Conservation (phyloP, 2,329 filamentous ascomycete species). For the Exophiala bonariae region DNA sequence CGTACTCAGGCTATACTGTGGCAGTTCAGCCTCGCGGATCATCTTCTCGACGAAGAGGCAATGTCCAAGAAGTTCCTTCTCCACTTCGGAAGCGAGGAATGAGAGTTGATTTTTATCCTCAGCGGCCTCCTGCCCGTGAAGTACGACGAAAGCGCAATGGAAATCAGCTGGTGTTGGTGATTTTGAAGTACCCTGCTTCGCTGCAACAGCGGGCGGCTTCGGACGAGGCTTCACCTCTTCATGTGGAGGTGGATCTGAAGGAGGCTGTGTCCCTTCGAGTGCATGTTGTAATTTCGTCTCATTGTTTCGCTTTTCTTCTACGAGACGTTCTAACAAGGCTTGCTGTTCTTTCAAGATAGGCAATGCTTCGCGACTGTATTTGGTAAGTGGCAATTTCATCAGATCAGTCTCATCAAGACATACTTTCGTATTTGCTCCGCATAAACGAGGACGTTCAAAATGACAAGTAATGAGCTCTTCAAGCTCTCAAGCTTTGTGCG, state of each 20-base stretch:
- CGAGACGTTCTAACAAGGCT: background rate
- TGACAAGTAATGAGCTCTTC: slow-evolving; percentile 22
- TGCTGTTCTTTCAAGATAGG: background rate
- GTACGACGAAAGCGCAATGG: too few relatives aligned
- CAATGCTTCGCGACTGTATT: background rate
- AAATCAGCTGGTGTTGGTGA: too few relatives aligned
- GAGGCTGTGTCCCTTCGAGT: background rate
- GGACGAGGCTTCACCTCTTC: background rate
- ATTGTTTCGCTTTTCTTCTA: background rate
- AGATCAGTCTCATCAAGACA: background rate
- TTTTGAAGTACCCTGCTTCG: too few relatives aligned
- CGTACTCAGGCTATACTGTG: background rate
- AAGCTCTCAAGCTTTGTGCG: slow-evolving; percentile 33
- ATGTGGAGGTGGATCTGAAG: background rate
- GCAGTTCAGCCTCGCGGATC: background rate
- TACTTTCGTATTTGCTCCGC: background rate
- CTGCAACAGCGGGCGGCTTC: too few relatives aligned
- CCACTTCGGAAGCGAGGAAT: background rate
- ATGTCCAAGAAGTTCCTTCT: background rate
- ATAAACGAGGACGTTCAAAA: background rate
- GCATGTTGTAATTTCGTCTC: background rate
- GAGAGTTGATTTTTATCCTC: background rate
- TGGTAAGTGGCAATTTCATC: background rate
- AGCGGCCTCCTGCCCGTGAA: background rate
- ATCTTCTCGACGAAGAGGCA: background rate